Base-by-base conservation (phyloP, 352 stramenopile genomes). In the Phytophthora capsici region DNA sequence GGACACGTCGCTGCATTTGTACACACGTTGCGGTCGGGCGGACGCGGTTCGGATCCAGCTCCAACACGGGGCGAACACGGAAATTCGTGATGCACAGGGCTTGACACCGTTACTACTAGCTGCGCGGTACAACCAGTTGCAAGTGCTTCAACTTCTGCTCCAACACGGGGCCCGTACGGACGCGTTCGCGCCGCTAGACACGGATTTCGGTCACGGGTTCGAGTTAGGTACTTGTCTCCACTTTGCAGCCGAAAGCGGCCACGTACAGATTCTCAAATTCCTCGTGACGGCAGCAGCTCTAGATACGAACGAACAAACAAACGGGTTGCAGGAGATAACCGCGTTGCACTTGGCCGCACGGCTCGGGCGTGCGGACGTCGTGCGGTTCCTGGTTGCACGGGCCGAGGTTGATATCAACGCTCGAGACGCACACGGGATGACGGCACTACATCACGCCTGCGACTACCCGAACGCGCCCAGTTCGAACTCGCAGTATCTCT, bases 1-100 rank as follows among this genome's bases (percentile, higher is more conserved):
- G 54, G 73, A 77, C 61, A 82, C 64, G 1, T 71, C 71, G 20
- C 62, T 86, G 44, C 77, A 86, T 34, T 41, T 78, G 5, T 76
- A 78, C 14, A 61, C 75, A n/a, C 56, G 52, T 1, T 67, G 63
- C 26, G 77, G 77, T 37, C 66, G 59, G 10, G 57, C 49, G 0
- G 54, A 63, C 16, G 69, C 77, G 4, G 65, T 69, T 8, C 46
- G 43, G 22, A 65, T 61, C 4, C 63, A 84, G 16, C 61, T 86
- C n/a, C 51, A 50, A 12, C 61, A 73, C 12, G 68, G 77, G 9
- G 68, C 63, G 17, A 44, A 73, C 57, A 63, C 73, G 10, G 70
- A 83, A 26, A 55, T 66, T 14, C 50, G 57, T 13, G 65, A 70
- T 30, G 53, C 65, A 1, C 59, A 69, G 40, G 72, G 62, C 41